Evolutionary conservation across 2,329 filamentous ascomycete genomes (phyloP), one percentile per base, ranked within the genome.

Genomic region (Stachybotrys echinatus): DNA sequence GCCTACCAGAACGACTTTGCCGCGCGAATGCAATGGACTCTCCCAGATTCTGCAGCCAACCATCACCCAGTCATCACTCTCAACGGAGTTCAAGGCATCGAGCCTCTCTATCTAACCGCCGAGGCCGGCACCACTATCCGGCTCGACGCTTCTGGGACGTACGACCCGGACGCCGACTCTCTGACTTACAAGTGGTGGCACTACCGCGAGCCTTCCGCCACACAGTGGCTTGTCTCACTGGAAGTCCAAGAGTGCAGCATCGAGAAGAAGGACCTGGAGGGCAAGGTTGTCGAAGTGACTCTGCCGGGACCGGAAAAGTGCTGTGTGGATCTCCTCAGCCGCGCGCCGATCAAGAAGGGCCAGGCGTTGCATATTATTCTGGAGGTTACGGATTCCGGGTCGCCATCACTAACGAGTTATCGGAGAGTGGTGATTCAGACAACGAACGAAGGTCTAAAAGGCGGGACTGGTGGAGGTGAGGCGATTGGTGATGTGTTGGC

Each of bases 161-260:
- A 74, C 50, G 74, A 79, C 55, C 73, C 74, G 0, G 73, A 79
- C 50, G 61, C 61, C 5, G 67, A 69, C 45, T 53, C 64, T 7
- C 58, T 79, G 18, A 66, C 62, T 5, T 79, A 74, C 62, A 70
- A 69, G 45, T 79, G 76, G 76, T 76, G 68, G 59, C 74, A 78
- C 37, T 79, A 80, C 58, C 55, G 52, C 12, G 68, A 70, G 47
- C 61, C 65, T 1, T 61, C 54, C 42, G 59, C 63, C 7, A 53
- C 69, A 3, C 74, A 77, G 52, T 75, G 72, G 65, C 62, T 58
- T 39, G 63, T 70, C 2, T 61, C 66, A 20, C 57, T 65, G 2
- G 63, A 68, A 1, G 64, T 71, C 42, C 56, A 75, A 0, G 58
- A 60, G 40, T 61, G 67, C 49, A 55, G 56, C 42, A 54, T 58